Percentiles rank a stretch among this genome's conserved stretches.
phyloP scores from a whole-genome alignment of 2,329 filamentous ascomycete genomes.

The Pseudogymnoascus sp. region DNA sequence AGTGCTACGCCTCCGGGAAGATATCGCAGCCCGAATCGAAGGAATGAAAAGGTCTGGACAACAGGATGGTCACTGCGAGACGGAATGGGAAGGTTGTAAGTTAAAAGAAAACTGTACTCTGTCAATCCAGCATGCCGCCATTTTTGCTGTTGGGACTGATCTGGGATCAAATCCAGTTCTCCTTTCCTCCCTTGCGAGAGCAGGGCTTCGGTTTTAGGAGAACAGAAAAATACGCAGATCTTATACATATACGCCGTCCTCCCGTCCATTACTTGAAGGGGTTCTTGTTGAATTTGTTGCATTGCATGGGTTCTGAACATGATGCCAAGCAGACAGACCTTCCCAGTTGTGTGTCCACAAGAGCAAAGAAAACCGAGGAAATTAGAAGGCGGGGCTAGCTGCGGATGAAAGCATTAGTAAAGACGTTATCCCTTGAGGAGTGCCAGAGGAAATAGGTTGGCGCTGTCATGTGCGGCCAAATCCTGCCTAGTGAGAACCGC shows the following conservation, averaged over 20 bases:
- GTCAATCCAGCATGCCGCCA: background rate
- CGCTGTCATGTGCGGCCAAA: background rate
- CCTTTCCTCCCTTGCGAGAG: conserved; percentile 8
- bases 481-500: background rate
- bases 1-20: background rate
- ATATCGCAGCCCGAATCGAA: background rate
- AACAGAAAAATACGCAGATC: background rate
- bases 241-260: background rate
- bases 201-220: conserved; percentile 4
- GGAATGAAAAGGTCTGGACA: background rate
- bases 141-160: background rate
- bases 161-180: background rate
- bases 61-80: background rate
- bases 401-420: background rate
- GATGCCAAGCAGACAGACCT: background rate
- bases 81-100: background rate
- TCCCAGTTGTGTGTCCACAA: background rate
- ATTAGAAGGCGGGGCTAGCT: background rate
- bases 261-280: background rate
- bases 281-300: background rate
- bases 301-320: background rate
- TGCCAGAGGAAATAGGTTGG: background rate
- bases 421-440: background rate
- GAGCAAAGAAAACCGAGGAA: background rate
- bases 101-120: background rate